These are phyloP conservation scores for Penicillium sp. DNA, from an alignment of 2,329 filamentous ascomycete genomes.

Conservation along the genomic window DNA sequence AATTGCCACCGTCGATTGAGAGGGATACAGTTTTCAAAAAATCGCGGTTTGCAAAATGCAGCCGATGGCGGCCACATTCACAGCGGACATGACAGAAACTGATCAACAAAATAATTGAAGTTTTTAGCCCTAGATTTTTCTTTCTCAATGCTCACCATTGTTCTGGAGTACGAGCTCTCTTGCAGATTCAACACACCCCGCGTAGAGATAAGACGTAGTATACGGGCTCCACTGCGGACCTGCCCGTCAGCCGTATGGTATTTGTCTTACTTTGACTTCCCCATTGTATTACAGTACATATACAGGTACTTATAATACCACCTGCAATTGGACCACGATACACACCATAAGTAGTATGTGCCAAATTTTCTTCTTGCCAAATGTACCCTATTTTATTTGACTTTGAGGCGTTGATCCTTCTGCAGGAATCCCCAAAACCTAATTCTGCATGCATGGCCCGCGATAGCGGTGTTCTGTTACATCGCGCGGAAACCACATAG, in stretches of 20 bases:
- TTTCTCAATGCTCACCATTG: not conserved
- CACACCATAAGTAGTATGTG: too few species aligned
- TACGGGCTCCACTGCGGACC: too few species aligned
- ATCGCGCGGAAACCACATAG: not conserved
- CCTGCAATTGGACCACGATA: not conserved
- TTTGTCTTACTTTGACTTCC: not conserved
- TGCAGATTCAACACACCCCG: not conserved
- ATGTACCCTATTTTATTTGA: not conserved
- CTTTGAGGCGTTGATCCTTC: not conserved
- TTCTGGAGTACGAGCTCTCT: not conserved
- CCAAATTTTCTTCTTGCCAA: not conserved
- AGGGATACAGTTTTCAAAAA: not conserved
- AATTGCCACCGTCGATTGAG: not conserved
- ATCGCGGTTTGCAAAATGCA: constrained; percentile 1
- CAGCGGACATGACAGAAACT: not conserved
- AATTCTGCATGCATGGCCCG: not conserved
- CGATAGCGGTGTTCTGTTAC: not conserved
- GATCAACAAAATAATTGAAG: not conserved
- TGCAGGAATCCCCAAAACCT: not conserved
- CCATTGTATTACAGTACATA: not conserved
- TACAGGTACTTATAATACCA: not conserved
- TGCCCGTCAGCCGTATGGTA: not conserved
- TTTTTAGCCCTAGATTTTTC: not conserved
- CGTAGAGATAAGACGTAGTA: not conserved
- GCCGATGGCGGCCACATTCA: not conserved